phyloP scores from a whole-genome alignment of 805 yeast genomes.

The Monosporozyma siamensis region DNA sequence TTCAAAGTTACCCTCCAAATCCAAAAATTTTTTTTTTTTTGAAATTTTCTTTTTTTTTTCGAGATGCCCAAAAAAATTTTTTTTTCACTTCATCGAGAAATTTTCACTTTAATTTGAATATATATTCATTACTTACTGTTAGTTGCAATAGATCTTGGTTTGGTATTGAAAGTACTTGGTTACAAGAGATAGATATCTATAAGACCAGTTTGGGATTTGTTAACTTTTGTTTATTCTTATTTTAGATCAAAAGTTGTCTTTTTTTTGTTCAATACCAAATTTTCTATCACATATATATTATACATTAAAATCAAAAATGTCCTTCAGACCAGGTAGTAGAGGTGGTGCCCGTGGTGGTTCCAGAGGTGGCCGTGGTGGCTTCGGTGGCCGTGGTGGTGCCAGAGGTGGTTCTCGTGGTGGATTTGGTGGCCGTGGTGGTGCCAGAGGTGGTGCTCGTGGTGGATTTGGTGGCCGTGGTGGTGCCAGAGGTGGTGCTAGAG shows the following conservation, averaged over 20 bases:
- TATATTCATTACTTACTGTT: background rate
- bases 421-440: conserved; percentile 39
- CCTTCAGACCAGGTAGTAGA: conserved; percentile 63
- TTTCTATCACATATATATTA: background rate
- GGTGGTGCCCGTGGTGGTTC: conserved; percentile 48
- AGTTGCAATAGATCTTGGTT: no score
- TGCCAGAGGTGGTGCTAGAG: conserved; percentile 39
- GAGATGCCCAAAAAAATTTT: background rate
- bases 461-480: conserved; percentile 40
- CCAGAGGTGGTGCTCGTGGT: conserved; percentile 47
- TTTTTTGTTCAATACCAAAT: no score
- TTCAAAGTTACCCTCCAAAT: background rate
- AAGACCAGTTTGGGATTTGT: no score
- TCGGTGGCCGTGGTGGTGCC: conserved; percentile 37
- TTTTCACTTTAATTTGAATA: background rate
- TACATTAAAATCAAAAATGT: conserved; percentile 39
- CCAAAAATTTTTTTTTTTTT: background rate
- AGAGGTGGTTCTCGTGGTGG: conserved; percentile 49
- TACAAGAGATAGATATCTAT: no score
- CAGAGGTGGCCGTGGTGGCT: conserved; percentile 39
- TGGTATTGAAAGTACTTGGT: no score
- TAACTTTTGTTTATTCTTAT: no score
- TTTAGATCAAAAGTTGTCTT: no score
- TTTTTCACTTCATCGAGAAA: conserved; percentile 1
- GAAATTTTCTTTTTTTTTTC: background rate